A percentile compares a stretch with the other conserved stretches of the same genome.
These are phyloP conservation scores for Pseudocercospora ulei DNA, from an alignment of 2,329 filamentous ascomycete genomes.

Conservation along the genomic window DNA sequence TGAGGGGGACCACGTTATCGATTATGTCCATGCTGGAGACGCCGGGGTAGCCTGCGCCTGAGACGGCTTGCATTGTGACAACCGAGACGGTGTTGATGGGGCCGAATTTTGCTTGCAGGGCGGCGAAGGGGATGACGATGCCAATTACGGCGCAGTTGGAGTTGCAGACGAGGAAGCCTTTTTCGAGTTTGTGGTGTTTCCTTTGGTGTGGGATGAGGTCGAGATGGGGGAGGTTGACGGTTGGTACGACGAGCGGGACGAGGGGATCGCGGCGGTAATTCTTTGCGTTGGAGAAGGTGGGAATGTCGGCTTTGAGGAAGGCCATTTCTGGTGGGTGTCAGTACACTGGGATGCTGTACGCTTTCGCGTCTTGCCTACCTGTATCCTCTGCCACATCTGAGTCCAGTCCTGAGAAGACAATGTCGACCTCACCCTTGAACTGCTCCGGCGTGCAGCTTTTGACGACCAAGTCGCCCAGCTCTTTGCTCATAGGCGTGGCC, in stretches of 20 bases:
- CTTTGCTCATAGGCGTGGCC: constrained; percentile 65
- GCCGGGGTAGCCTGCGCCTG: constrained; percentile 81
- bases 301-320: constrained; percentile 77
- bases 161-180: constrained; percentile 93
- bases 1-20: constrained; percentile 92
- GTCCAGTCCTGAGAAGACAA: constrained; percentile 88
- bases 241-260: constrained; percentile 87
- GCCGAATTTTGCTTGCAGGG: constrained; percentile 76
- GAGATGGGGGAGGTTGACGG: constrained; percentile 82
- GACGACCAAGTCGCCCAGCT: constrained; percentile 69
- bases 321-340: constrained; percentile 58
- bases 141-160: constrained; percentile 97
- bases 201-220: constrained; percentile 83
- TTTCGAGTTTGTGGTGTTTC: constrained; percentile 58
- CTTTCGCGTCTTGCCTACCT: constrained; percentile 46
- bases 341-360: background rate
- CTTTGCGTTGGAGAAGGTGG: constrained; percentile 95
- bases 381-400: constrained; percentile 86
- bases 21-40: constrained; percentile 91
- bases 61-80: constrained; percentile 90
- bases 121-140: constrained; percentile 87
- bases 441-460: constrained; percentile 72
- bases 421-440: constrained; percentile 72
- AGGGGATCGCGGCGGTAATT: constrained; percentile 87
- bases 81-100: constrained; percentile 67